A percentile compares a stretch with the other conserved stretches of the same genome.
Conservation (phyloP, 2,329 filamentous ascomycete species). For the Cladobotryum mycophilum region DNA sequence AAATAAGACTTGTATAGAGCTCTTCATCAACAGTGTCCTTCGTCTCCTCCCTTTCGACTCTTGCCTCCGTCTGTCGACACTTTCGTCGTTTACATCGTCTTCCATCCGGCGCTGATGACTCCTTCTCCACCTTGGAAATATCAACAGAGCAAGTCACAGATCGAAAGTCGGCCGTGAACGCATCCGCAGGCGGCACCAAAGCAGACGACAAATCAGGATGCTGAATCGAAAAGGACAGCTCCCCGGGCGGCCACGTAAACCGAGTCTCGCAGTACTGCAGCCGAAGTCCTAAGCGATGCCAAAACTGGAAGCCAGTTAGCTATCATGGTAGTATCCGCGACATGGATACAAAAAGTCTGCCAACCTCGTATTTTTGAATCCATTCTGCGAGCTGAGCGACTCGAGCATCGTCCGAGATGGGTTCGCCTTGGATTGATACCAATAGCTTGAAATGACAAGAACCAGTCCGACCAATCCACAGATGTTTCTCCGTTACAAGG, state of each 20-base stretch:
- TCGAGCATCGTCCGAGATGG: slow-evolving; percentile 9
- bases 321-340: not conserved
- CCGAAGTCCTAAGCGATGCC: slow-evolving; percentile 25
- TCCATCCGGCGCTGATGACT: not conserved
- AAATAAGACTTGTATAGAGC: slow-evolving; percentile 14
- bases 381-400: slow-evolving; percentile 13
- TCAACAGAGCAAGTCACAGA: slow-evolving; percentile 22
- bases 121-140: slow-evolving; percentile 10
- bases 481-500: slow-evolving; percentile 15
- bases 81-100: slow-evolving; percentile 13
- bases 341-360: not conserved
- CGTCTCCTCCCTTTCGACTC: not conserved
- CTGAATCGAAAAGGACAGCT: slow-evolving; percentile 29
- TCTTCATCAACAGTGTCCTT: slow-evolving; percentile 1
- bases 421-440: slow-evolving; percentile 17
- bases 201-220: slow-evolving; percentile 29
- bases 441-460: slow-evolving; percentile 24
- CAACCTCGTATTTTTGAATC: slow-evolving; percentile 24
- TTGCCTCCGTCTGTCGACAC: not conserved
- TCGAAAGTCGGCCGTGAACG: slow-evolving; percentile 21
- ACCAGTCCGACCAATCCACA: slow-evolving; percentile 29
- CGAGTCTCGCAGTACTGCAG: slow-evolving; percentile 17
- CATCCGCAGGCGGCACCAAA: slow-evolving; percentile 21
- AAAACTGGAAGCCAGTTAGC: slow-evolving; percentile 20
- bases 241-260: slow-evolving; percentile 10